Evolutionary conservation across 768 basidiomycete species (phyloP), one percentile per base, ranked within the genome.

Genomic region (Tulasnella sp.): DNA sequence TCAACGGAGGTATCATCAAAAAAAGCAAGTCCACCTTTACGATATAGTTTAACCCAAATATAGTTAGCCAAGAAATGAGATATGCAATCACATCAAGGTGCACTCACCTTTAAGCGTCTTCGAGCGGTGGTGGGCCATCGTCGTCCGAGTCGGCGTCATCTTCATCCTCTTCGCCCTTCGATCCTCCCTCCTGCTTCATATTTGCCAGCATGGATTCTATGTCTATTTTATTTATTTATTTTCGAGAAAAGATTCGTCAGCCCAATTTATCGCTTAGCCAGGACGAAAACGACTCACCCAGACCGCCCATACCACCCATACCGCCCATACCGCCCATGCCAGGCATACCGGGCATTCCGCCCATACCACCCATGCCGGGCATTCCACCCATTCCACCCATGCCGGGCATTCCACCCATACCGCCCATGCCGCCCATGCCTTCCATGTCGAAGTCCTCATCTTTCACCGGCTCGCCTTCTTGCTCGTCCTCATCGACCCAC

Each of bases 401-500:
- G 22, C 81, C 81, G 14, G 79, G 79, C 81, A 81, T 81, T 31
- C 81, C 82, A 52, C 79, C 77, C 45, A 76, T 74, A 12, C 72
- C 64, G 25, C 73, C 78, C 45, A 78, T 77, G 0, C 78, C 78
- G 42, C 81, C 82, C 81, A 82, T 82, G 31, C 79, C 81, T 19
- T 79, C 80, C 77, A 83, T 83, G 58, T 82, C 78, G 4, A 81
- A 77, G 2, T 90, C 89, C 0, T 86, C 88, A 12, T 85, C 86
- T 1, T 67, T 78, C 76, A 38, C 81, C 1, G 83, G 79, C 31
- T 84, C 87, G 71, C 86, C 91, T 52, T 93, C 92, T 84, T 98
- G 97, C 82, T 99, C 96, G 82, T 98, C 97, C 85, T 98, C 96
- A 81, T 98, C 96, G 54, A 92, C 91, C 96, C 96, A 98, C 85